Conservation (phyloP, 2,329 filamentous ascomycete species). For the Ceratocystis albifundus region DNA sequence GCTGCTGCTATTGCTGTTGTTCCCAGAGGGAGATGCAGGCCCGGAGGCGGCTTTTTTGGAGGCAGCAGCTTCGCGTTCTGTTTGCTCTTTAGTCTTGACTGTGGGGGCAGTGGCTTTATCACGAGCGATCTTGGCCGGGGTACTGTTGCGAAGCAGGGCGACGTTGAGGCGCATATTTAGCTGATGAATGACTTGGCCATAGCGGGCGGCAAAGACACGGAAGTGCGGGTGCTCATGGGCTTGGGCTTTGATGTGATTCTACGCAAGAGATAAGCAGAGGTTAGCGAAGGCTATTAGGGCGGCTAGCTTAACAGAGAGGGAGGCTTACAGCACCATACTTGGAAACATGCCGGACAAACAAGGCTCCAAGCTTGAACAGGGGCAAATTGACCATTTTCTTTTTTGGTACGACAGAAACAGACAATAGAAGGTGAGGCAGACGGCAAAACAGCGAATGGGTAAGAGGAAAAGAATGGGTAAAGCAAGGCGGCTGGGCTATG, state of each 20-base stretch:
- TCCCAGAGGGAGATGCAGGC: background rate
- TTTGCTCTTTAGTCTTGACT: slow-evolving; percentile 53
- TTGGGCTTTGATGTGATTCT: slow-evolving; percentile 56
- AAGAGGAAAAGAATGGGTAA: background rate
- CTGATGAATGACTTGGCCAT: slow-evolving; percentile 54
- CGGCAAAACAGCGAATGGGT: background rate
- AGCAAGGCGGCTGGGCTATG: background rate
- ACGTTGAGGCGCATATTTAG: slow-evolving; percentile 55
- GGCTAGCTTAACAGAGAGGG: background rate
- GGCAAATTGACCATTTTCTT: slow-evolving; percentile 53
- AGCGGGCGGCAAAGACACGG: slow-evolving; percentile 47
- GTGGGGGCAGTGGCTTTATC: slow-evolving; percentile 53
- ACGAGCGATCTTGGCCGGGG: slow-evolving; percentile 47
- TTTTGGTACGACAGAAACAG: background rate
- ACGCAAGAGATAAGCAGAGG: background rate
- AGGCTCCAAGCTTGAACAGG: slow-evolving; percentile 53
- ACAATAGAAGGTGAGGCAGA: background rate
- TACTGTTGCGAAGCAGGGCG: slow-evolving; percentile 45
- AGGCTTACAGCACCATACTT: slow-evolving; percentile 55
- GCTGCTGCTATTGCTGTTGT: background rate
- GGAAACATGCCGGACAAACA: slow-evolving; percentile 54
- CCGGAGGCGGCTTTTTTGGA: background rate
- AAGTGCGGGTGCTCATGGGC: slow-evolving; percentile 54
- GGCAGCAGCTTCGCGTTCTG: slow-evolving; percentile 38
- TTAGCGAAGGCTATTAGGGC: background rate